Conservation (phyloP, 73 alveolate genomes). For the Breviolum minutum region DNA sequence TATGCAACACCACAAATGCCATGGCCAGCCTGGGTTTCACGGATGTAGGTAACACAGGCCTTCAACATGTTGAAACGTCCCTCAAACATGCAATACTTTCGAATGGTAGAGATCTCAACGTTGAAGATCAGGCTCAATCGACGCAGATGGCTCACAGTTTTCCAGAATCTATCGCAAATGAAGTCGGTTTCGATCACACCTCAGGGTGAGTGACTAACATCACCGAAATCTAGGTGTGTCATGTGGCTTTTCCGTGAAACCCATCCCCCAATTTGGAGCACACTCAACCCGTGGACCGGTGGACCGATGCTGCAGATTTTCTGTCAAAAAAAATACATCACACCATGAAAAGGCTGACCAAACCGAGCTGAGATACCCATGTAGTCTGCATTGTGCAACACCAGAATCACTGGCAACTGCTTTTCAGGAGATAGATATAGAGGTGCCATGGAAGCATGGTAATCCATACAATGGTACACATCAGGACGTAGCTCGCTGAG, state of each 20-base stretch:
- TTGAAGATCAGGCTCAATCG: slow-evolving; percentile 89
- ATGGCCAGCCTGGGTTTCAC: slow-evolving; percentile 50
- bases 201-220: neutral
- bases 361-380: neutral
- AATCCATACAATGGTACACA: slow-evolving; percentile 86
- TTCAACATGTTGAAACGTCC: slow-evolving; percentile 86
- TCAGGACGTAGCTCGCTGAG: slow-evolving; percentile 81
- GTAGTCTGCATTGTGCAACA: slow-evolving; percentile 78
- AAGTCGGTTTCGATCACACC: slow-evolving; percentile 24
- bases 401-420: slow-evolving; percentile 70
- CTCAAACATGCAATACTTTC: slow-evolving; percentile 76
- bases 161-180: slow-evolving; percentile 81
- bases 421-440: slow-evolving; percentile 45
- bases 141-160: slow-evolving; percentile 65
- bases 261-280: no score
- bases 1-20: slow-evolving; percentile 83
- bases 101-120: slow-evolving; percentile 73
- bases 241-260: no score
- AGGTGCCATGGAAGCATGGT: slow-evolving; percentile 72
- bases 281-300: no score
- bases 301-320: no score
- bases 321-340: neutral
- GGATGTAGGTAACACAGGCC: slow-evolving; percentile 47
- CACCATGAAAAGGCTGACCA: neutral
- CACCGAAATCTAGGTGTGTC: no score